Evolutionary conservation across 352 stramenopile species (phyloP), one percentile per base, ranked within the genome.

Genomic region (Globisporangium solare): DNA sequence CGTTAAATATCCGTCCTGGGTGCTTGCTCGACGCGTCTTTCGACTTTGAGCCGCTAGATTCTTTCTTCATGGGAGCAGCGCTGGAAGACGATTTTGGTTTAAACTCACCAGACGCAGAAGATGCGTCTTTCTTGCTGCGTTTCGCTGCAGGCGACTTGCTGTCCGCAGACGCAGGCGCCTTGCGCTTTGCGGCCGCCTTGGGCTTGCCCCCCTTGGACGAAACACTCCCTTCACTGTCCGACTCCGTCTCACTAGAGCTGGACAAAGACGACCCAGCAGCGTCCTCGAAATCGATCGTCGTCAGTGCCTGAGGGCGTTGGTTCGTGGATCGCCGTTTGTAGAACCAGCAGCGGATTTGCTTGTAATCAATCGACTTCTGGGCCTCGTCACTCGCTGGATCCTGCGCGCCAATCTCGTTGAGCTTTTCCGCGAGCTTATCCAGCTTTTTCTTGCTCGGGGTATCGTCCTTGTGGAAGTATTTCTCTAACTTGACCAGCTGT

Each of bases 321-420:
- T 92, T 89, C 13, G 79, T 84, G 6, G 82, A 89, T 48, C 82
- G 75, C 14, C 84, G 76, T 63, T 94, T 94, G 71, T 94, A 94
- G 64, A 94, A 94, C 84, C 84, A 94, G 58, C 84, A 88, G 6
- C 84, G 77, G 49, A 94, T 83, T 54, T 94, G 84, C 67, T 94
- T 94, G 70, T 92, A 92, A 64, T 94, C 84, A 51, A 89, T 89
- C 15, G 69, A 76, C 20, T 73, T 67, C 51, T 90, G 78, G 7
- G 74, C 73, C 3, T 69, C 70, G 43, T 89, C 77, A 31, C 78
- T 86, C 24, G 62, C 69, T 4, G 74, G 60, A 37, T 90, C 80
- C 13, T 69, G 48, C 5, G 66, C 67, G 7, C 72, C 82, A 39
- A 92, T 86, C n/a, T 68, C 76, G 55, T 89, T 92, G 21, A 92